Conservation (phyloP, 495 filamentous ascomycete genomes). For the Chaetomium tenue region DNA sequence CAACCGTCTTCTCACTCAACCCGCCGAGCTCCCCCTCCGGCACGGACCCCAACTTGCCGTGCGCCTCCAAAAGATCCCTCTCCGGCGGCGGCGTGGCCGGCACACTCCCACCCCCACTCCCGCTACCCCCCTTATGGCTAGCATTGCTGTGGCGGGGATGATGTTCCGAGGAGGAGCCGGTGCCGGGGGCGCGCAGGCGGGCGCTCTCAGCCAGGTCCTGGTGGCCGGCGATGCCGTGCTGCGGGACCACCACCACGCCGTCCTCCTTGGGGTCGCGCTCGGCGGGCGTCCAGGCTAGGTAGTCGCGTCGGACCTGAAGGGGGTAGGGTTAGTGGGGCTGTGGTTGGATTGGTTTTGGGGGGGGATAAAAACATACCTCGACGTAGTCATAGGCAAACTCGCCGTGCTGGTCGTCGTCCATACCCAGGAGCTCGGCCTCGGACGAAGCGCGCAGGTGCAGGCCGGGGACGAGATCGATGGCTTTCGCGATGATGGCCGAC, state of each 20-base stretch:
- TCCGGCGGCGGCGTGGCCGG: conserved; percentile 22
- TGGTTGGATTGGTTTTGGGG: no score
- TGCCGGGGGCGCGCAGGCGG: conserved; percentile 13
- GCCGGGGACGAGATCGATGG: conserved; percentile 84
- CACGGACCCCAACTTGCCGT: neutral
- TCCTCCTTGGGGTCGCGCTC: conserved; percentile 67
- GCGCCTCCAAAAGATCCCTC: neutral
- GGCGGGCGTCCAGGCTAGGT: conserved; percentile 94
- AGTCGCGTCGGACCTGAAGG: conserved; percentile 76
- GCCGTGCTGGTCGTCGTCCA: conserved; percentile 98
- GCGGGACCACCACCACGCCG: conserved; percentile 63
- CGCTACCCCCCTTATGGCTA: neutral
- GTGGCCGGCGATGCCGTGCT: conserved; percentile 82
- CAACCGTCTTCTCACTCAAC: neutral
- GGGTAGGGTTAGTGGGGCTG: conserved; percentile 8
- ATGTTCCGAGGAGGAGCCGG: neutral
- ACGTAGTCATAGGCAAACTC: conserved; percentile 99
- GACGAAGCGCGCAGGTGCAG: conserved; percentile 88
- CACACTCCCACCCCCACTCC: neutral
- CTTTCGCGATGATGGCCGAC: conserved; percentile 76
- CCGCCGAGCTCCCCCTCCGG: neutral
- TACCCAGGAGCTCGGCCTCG: conserved; percentile 95
- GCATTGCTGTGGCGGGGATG: no score
- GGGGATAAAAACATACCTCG: conserved; percentile 49
- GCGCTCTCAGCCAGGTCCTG: conserved; percentile 33